phyloP scores from a whole-genome alignment of 1,284 basidiomycete species.

The Gymnopus androsaceus region DNA sequence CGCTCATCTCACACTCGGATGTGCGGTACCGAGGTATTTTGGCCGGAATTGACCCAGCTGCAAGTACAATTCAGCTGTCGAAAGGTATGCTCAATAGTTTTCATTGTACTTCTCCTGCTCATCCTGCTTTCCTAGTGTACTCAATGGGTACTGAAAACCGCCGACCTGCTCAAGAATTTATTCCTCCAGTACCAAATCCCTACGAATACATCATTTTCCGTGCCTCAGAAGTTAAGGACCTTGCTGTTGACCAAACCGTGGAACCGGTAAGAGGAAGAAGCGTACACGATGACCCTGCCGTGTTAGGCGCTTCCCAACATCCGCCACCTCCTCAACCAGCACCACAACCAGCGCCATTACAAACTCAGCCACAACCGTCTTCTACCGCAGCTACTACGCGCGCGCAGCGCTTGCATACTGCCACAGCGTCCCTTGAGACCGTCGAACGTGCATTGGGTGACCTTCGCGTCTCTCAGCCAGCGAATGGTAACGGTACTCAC shows the following conservation, averaged over 20 bases:
- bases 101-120: slow-evolving; percentile 5
- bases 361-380: slow-evolving; percentile 18
- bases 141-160: slow-evolving; percentile 89
- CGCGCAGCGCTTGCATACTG: slow-evolving; percentile 47
- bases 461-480: slow-evolving; percentile 53
- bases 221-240: slow-evolving; percentile 80
- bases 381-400: slow-evolving; percentile 17
- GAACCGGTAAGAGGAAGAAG: slow-evolving; percentile 59
- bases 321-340: slow-evolving; percentile 26
- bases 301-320: slow-evolving; percentile 46
- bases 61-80: slow-evolving; percentile 84
- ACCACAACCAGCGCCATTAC: slow-evolving; percentile 27
- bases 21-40: slow-evolving; percentile 88
- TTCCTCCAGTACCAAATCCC: slow-evolving; percentile 75
- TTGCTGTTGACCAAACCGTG: slow-evolving; percentile 60
- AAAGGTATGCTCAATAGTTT: slow-evolving; percentile 58
- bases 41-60: slow-evolving; percentile 79
- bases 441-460: slow-evolving; percentile 81
- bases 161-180: slow-evolving; percentile 70
- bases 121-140: slow-evolving; percentile 53
- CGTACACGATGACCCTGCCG: slow-evolving; percentile 77
- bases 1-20: slow-evolving; percentile 88
- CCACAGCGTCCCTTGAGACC: slow-evolving; percentile 73
- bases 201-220: slow-evolving; percentile 84
- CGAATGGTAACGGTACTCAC: slow-evolving; percentile 24